Conservation (phyloP, 441 rosid species). For the Viola pubescens region DNA sequence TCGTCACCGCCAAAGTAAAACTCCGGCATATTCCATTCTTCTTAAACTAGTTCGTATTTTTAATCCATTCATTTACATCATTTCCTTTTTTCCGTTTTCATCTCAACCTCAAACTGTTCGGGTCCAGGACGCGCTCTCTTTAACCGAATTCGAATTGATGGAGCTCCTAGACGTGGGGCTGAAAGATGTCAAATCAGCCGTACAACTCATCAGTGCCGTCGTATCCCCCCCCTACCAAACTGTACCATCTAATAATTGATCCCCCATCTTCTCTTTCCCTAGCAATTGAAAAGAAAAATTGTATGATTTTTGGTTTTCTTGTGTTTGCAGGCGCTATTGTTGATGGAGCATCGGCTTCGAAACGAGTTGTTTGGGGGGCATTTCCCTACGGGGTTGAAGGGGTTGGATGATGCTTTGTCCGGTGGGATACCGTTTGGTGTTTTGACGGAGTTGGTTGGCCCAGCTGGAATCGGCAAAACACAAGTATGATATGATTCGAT, state of each 20-base stretch:
- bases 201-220: conserved; percentile 49
- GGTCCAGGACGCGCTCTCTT: conserved; percentile 61
- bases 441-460: conserved; percentile 79
- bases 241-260: conserved; percentile 24
- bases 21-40: not conserved
- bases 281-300: no score
- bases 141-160: conserved; percentile 76
- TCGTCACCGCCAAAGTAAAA: conserved; percentile 56
- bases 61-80: no score
- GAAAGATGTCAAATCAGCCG: conserved; percentile 44
- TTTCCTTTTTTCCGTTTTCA: not conserved
- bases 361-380: conserved; percentile 52
- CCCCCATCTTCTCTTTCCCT: no score
- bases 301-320: not conserved
- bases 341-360: conserved; percentile 43
- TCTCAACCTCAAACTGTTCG: not conserved
- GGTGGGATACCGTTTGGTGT: conserved; percentile 92
- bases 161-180: conserved; percentile 58
- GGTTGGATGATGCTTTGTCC: conserved; percentile 63
- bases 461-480: conserved; percentile 88
- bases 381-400: conserved; percentile 69
- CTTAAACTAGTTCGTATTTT: not conserved
- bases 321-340: conserved; percentile 36
- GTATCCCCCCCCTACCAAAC: conserved; percentile 66
- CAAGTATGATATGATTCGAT: conserved; percentile 61